Conservation (phyloP, 345 rosid genomes). For the Hibiscus tridactylites region DNA sequence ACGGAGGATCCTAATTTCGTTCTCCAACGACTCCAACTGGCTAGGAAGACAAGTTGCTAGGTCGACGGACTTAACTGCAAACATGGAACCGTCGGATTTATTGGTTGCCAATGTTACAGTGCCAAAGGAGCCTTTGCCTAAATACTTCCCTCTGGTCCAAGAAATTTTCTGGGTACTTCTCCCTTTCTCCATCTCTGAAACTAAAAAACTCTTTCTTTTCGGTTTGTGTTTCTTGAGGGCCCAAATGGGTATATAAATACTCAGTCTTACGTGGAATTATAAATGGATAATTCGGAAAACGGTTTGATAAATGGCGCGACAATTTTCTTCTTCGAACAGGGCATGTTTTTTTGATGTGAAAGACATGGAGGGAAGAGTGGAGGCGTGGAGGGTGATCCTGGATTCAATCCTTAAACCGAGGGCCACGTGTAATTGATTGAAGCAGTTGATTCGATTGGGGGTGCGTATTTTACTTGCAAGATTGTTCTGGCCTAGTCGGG, state of each 20-base stretch:
- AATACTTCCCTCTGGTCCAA: not conserved
- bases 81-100: conserved; percentile 8
- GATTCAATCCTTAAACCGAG: conserved; percentile 27
- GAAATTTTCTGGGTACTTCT: conserved; percentile 9
- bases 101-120: not conserved
- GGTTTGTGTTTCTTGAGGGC: conserved; percentile 8
- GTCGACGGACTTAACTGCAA: conserved; percentile 52
- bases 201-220: not conserved
- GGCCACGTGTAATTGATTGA: not conserved
- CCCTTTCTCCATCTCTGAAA: conserved; percentile 4
- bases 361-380: not conserved
- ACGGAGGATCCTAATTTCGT: conserved; percentile 47
- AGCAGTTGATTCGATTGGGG: not conserved
- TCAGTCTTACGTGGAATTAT: not conserved
- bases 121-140: not conserved
- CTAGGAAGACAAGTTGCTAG: conserved; percentile 11
- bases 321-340: not conserved
- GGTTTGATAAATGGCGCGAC: conserved; percentile 15
- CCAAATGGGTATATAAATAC: conserved; percentile 11
- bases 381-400: conserved; percentile 1
- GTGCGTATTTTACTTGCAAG: not conserved
- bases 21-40: conserved; percentile 37
- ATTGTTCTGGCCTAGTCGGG: not conserved
- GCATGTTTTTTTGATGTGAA: not conserved
- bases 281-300: conserved; percentile 7